Conservation (phyloP, 805 yeast genomes). For the Wickerhamiella bombiphila region DNA sequence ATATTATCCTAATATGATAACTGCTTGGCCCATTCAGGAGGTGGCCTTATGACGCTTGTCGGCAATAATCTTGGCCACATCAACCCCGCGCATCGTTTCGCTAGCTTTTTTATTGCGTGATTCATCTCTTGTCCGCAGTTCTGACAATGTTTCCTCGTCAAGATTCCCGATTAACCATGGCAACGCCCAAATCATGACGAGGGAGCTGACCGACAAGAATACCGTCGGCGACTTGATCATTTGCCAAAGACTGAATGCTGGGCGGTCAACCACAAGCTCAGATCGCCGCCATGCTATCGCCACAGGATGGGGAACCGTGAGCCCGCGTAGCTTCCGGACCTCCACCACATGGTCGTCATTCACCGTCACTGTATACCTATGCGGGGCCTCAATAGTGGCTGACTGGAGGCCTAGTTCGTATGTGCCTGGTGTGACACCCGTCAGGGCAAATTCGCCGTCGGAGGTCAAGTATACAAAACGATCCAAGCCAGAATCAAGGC, state of each 20-base stretch:
- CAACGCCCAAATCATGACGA: conserved; percentile 22
- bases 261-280: conserved; percentile 15
- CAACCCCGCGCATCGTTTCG: conserved; percentile 17
- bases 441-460: conserved; percentile 13
- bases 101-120: conserved; percentile 11
- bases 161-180: conserved; percentile 22
- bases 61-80: conserved; percentile 23
- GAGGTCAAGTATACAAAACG: conserved; percentile 5
- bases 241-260: conserved; percentile 19
- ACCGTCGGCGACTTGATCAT: conserved; percentile 26
- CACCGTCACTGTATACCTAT: conserved; percentile 12
- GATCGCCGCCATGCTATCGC: conserved; percentile 13
- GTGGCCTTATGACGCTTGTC: conserved; percentile 8
- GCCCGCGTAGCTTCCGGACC: conserved; percentile 21
- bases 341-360: conserved; percentile 14
- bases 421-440: conserved; percentile 3
- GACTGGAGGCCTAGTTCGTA: conserved; percentile 14
- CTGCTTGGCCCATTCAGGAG: too few relatives aligned
- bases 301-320: conserved; percentile 22
- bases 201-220: conserved; percentile 21
- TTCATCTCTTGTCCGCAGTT: conserved; percentile 19
- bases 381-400: conserved; percentile 7
- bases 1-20: too few relatives aligned
- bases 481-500: conserved; percentile 3
- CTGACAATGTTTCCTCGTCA: conserved; percentile 25